Conservation (phyloP, 148 eudicot species). For the Rhododendron molle region DNA sequence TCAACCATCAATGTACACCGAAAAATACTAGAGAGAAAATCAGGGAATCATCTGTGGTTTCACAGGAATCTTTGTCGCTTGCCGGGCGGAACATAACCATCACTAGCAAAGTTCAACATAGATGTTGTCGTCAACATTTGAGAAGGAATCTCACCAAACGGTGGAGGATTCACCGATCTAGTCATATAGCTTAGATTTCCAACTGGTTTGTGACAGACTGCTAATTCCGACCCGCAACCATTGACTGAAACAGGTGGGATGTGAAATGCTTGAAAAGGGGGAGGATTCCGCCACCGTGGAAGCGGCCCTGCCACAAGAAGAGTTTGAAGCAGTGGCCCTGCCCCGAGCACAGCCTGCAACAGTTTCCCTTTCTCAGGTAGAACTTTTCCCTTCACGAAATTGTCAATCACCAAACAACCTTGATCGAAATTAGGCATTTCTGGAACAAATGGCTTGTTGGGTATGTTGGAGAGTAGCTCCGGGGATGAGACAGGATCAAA, state of each 20-base stretch:
- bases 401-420: constrained; percentile 25
- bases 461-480: constrained; percentile 21
- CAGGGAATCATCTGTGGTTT: neutral
- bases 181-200: constrained; percentile 10
- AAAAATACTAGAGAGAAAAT: neutral
- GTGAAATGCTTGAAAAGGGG: constrained; percentile 30
- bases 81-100: neutral
- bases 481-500: constrained; percentile 35
- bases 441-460: constrained; percentile 14
- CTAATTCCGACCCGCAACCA: neutral
- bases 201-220: constrained; percentile 4
- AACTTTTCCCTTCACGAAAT: constrained; percentile 33
- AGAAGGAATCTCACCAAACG: constrained; percentile 23
- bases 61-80: constrained; percentile 16
- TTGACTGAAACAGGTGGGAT: constrained; percentile 31
- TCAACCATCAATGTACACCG: neutral
- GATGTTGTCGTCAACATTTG: constrained; percentile 22
- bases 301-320: constrained; percentile 49
- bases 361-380: constrained; percentile 52
- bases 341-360: constrained; percentile 37
- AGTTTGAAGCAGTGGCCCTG: constrained; percentile 45
- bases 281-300: constrained; percentile 54
- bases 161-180: neutral
- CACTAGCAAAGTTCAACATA: constrained; percentile 23
- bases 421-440: constrained; percentile 15